Base-by-base conservation (phyloP, 78 protist species). In the Dictyostelium brefeldianum region DNA sequence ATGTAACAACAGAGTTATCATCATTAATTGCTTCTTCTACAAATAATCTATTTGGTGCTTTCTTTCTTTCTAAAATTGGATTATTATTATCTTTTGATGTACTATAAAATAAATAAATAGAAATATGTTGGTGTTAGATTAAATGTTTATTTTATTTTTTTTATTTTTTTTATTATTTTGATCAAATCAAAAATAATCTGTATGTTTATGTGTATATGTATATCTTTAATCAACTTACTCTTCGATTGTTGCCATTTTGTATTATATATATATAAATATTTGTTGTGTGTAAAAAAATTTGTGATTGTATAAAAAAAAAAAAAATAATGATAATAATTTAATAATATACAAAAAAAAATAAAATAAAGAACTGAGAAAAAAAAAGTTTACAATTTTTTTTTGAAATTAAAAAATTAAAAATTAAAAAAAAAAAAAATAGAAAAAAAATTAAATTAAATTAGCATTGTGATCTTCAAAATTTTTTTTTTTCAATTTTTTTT, bases 11-110 rank as follows among this genome's bases (percentile, higher is more conserved):
- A 12, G 99, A 97, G 97, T 98, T 98, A 94, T 99, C 99, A 64
- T 99, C 99, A 81, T 98, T 97, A 57, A 62, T 50, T 1, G 99
- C 98, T 11, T 99, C 99, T 50, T 99, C 99, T 8, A 99, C 99
- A 25, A 98, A 46, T 25, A 99, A 97, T 70, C 99, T 97, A 94
- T 98, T 91, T 46, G 99, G 99, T 43, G 95, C 83, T 73, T 96
- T 89, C 90, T 98, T 98, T 75, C 69, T 80, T 57, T 90, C 89
- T 31, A 97, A 95, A 64, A 97, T 97, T 73, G 98, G 85, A 22
- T 73, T 79, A 29, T 85, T 85, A 17, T 67, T 67, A 67, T 67
- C 75, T 67, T 67, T 67, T 67, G 75, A 67, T 12, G 75, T 67
- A 67, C 75, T 67, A 31, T 31, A 51, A 53, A n/a, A n/a, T 18